Evolutionary conservation across 2,329 filamentous ascomycete genomes (phyloP).

Genomic region (Ceratocystis cubensis): DNA sequence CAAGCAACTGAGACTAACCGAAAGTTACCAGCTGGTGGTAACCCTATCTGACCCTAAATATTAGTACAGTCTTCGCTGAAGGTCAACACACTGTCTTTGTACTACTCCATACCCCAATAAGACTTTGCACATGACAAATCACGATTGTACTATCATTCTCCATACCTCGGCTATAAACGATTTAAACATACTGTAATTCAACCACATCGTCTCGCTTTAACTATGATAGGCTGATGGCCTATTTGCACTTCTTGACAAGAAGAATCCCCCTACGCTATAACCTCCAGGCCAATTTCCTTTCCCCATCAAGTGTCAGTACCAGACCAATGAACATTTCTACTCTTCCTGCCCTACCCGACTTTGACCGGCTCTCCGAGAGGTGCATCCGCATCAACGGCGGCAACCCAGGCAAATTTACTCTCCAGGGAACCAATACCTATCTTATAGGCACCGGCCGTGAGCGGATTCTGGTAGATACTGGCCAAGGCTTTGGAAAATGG

Average conservation of each 20-base stretch:
- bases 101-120: too few species aligned
- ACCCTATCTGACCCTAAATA: too few species aligned
- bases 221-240: neutral
- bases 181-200: too few species aligned
- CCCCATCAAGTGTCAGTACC: too few species aligned
- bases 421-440: slow-evolving; percentile 88
- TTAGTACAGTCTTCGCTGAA: too few species aligned
- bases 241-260: neutral
- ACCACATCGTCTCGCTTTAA: neutral
- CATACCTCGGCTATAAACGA: too few species aligned
- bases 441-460: slow-evolving; percentile 62
- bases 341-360: slow-evolving; percentile 53
- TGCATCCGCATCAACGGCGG: slow-evolving; percentile 78
- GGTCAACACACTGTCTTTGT: too few species aligned
- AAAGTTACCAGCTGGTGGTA: too few species aligned
- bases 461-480: slow-evolving; percentile 81
- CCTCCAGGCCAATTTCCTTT: neutral
- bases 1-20: too few species aligned
- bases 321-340: neutral
- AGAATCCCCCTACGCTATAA: neutral
- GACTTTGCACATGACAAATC: too few species aligned
- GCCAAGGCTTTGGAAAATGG: slow-evolving; percentile 69
- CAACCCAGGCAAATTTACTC: slow-evolving; percentile 72
- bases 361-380: slow-evolving; percentile 63
- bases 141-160: too few species aligned